Conservation (phyloP, 1,284 basidiomycete genomes). For the Marasmius oreades region DNA sequence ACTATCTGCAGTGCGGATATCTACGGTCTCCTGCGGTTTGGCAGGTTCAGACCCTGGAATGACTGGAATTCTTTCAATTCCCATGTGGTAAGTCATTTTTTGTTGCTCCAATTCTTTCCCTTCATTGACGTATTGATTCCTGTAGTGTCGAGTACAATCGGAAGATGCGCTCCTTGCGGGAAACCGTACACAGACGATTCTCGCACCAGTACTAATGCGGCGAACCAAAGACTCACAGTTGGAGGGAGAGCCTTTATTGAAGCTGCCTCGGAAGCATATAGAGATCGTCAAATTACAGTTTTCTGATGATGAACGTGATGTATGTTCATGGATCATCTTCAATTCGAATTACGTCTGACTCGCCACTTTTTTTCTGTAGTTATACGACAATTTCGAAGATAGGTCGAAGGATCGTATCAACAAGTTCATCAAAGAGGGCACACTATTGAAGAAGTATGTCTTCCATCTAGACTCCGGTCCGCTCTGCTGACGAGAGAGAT, state of each 20-base stretch:
- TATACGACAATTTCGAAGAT: constrained; percentile 60
- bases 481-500: constrained; percentile 7
- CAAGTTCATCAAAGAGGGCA: constrained; percentile 52
- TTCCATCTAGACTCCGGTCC: background rate
- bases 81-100: constrained; percentile 40
- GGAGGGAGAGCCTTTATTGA: constrained; percentile 56
- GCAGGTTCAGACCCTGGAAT: constrained; percentile 64
- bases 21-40: constrained; percentile 65
- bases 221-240: constrained; percentile 59
- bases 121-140: background rate
- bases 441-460: constrained; percentile 59
- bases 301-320: constrained; percentile 59
- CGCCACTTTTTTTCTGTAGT: constrained; percentile 29
- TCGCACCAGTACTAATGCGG: constrained; percentile 57
- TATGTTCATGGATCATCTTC: constrained; percentile 21
- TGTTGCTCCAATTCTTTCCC: background rate
- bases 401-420: constrained; percentile 51
- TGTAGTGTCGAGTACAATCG: constrained; percentile 47
- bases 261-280: constrained; percentile 58
- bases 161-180: constrained; percentile 56
- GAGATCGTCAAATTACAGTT: constrained; percentile 56
- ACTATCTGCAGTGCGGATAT: constrained; percentile 50
- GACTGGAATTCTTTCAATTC: constrained; percentile 61
- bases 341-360: background rate
- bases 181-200: constrained; percentile 53